Base-by-base conservation (phyloP, 495 filamentous ascomycete species). In the Daldinia caldariorum region DNA sequence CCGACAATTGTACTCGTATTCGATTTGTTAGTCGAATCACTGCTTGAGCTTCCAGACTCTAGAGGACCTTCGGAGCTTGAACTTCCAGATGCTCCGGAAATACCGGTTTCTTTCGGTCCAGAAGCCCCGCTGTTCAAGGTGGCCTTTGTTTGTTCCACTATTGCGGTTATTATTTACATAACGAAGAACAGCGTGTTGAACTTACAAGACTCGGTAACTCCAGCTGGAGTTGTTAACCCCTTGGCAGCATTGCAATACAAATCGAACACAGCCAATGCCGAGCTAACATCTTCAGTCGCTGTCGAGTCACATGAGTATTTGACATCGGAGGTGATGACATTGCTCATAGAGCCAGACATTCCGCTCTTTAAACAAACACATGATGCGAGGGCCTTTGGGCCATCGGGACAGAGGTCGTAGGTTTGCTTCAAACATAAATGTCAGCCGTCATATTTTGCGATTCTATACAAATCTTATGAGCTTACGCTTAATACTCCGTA, bases 171-270 rank as follows among this genome's bases (percentile, higher is more conserved):
- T 38, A 65, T 63, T 34, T 66, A 57, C 18, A 18, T 56, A 12
- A 61, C 31, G 1, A 49, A 61, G 34, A 65, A 69, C 22, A 8
- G 74, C 66, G 2, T 63, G 55, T 41, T 53, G 14, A 22, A 49
- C 69, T 45, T 69, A 71, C 79, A 73, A 6, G 82, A 80, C 31
- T 74, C 74, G 9, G 79, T 79, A 10, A 85, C 70, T 1, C 80
- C 80, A 3, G 63, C 67, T 9, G 80, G 71, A 0, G 69, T 78
- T 0, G 80, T 74, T 34, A 80, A 50, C 2, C 75, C 81, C 20
- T 74, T 76, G 9, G 80, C 84, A 12, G 83, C 84, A 60, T 74
- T 82, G 63, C 84, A 86, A 50, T 85, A 86, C 31, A 77, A 63
- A 29, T 81, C 72, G 56, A 81, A 84, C 0, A 85, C 80, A 20